Percentiles rank a stretch among this genome's conserved stretches.
These are phyloP conservation scores for Scortechinia acanthostroma DNA, from an alignment of 2,329 filamentous ascomycete species.

Conservation along the genomic window DNA sequence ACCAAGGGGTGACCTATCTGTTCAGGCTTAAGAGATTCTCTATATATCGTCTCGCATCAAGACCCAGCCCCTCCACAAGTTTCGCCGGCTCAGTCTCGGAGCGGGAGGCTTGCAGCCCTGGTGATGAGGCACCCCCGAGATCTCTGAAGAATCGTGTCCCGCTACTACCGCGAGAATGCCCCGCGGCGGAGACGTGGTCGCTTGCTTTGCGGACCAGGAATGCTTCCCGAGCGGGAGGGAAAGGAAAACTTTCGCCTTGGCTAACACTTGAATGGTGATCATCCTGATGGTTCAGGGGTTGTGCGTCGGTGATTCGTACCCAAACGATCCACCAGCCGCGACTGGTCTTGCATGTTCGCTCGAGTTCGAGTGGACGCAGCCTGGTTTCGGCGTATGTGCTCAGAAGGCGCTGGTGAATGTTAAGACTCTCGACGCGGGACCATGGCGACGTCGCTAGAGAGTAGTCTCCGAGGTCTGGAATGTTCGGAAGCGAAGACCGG, in stretches of 20 bases:
- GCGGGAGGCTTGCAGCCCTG: conserved; percentile 8
- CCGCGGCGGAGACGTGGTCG: conserved; percentile 19
- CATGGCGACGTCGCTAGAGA: conserved; percentile 16
- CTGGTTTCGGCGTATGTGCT: conserved; percentile 44
- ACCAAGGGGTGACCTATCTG: conserved; percentile 20
- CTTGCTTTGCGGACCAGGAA: conserved; percentile 34
- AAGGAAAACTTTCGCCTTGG: background rate
- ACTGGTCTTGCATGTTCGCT: conserved; percentile 53
- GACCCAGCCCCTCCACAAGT: conserved; percentile 30
- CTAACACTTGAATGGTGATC: background rate
- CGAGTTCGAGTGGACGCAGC: conserved; percentile 34
- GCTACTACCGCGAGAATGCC: conserved; percentile 15
- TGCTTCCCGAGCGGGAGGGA: conserved; percentile 18
- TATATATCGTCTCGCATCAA: conserved; percentile 35
- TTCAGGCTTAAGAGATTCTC: conserved; percentile 32
- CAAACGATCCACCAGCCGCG: conserved; percentile 65
- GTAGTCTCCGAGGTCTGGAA: conserved; percentile 38
- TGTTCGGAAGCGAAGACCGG: conserved; percentile 56
- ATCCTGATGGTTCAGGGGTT: no score
- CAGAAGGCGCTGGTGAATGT: conserved; percentile 52
- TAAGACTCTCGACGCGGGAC: conserved; percentile 50
- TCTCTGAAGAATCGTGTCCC: conserved; percentile 25
- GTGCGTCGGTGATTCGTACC: conserved; percentile 30
- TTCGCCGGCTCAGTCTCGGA: conserved; percentile 18
- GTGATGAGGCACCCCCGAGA: conserved; percentile 21